Evolutionary conservation across 2,329 filamentous ascomycete species (phyloP), one percentile per base, ranked within the genome.

Genomic region (Zasmidium cellare): DNA sequence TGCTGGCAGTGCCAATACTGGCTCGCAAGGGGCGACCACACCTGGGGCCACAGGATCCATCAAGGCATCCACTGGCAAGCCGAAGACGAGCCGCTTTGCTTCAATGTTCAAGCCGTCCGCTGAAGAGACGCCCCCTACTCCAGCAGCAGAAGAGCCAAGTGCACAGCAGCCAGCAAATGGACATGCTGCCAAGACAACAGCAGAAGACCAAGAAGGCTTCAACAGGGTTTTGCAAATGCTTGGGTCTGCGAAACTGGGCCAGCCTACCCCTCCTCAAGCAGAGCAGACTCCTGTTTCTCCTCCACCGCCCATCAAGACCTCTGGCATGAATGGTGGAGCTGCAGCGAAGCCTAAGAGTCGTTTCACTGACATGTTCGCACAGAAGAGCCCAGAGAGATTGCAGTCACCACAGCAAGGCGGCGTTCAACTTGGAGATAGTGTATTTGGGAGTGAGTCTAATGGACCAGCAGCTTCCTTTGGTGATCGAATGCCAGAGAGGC

Each of bases 151-250:
- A 18, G 56, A 60, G 22, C 53, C 50, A 22, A 55, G 18, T n/a
- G 22, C 38, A 19, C 38, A 53, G 31, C 60, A 56, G 57, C 55
- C 54, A 61, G 51, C 63, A 51, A 64, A 73, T 54, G 69, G 58
- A 46, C 67, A 66, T 53, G 50, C 62, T 3, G 61, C 69, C 9
- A 71, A 74, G 54, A 73, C 75, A 19, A 76, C 80, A 11, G 85
- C 87, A 61, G 84, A 86, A 53, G 92, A 96, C 69, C 91, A 91
- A 73, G 89, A 92, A 72, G 92, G 91, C 20, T 96, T 97, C 74
- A 65, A 69, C 48, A 57, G 65, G 18, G 84, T 97, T 47, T 79
- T 96, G 35, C 84, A 89, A 65, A 96, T 96, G 82, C 83, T 96
- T 44, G 88, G 92, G 51, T 77, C 79, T 41, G 75, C 76, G 55